phyloP scores from a whole-genome alignment of 1,284 basidiomycete species.

The Cryptococcus sp. region DNA sequence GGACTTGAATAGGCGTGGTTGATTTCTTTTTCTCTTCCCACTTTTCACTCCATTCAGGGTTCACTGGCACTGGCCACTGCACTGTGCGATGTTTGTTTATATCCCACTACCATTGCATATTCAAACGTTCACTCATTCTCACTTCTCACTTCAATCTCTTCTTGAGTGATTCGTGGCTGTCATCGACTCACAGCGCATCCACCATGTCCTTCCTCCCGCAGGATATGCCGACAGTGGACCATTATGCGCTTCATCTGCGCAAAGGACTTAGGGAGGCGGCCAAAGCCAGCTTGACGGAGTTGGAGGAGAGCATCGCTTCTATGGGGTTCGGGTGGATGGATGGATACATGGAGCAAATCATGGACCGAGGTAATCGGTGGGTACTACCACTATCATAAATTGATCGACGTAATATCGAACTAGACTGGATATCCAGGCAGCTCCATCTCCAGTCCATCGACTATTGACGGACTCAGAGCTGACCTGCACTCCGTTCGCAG shows the following conservation, averaged over 20 bases:
- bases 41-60: constrained; percentile 3
- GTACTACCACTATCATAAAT: neutral
- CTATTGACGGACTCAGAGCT: neutral
- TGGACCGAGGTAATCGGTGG: constrained; percentile 27
- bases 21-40: constrained; percentile 9
- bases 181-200: neutral
- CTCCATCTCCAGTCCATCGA: neutral
- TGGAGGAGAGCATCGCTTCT: constrained; percentile 43
- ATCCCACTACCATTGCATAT: neutral
- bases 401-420: neutral
- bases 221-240: constrained; percentile 30
- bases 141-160: constrained; percentile 1
- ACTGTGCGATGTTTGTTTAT: constrained; percentile 13
- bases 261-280: constrained; percentile 36
- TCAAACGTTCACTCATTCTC: neutral
- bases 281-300: constrained; percentile 30
- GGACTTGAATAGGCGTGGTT: constrained; percentile 3
- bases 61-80: neutral
- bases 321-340: constrained; percentile 52
- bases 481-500: constrained; percentile 16
- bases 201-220: constrained; percentile 13
- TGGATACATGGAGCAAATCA: constrained; percentile 46
- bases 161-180: neutral
- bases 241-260: constrained; percentile 41
- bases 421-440: neutral